Percentiles rank a stretch among this genome's conserved stretches.
Evolutionary conservation across 768 basidiomycete genomes (phyloP).

Genomic region (Trametes cubensis): DNA sequence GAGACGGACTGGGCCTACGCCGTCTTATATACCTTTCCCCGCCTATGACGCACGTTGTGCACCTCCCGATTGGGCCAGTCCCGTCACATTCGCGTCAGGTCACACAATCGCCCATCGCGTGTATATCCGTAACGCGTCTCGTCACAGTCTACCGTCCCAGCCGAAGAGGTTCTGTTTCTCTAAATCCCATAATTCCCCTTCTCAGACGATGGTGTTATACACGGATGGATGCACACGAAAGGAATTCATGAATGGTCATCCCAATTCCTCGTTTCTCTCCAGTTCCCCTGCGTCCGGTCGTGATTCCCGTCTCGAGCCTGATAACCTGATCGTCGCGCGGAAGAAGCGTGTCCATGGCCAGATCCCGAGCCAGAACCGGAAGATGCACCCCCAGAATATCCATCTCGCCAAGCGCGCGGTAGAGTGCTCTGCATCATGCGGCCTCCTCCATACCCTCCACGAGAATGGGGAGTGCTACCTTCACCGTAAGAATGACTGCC

Average conservation of each 20-base stretch:
- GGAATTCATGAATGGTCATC: too few relatives aligned
- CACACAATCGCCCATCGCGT: slow-evolving; percentile 15
- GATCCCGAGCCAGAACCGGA: background rate
- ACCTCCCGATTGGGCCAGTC: slow-evolving; percentile 10
- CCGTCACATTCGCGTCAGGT: slow-evolving; percentile 26
- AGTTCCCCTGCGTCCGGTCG: slow-evolving; percentile 14
- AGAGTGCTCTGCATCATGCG: slow-evolving; percentile 8
- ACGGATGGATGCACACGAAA: too few relatives aligned
- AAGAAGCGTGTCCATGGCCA: slow-evolving; percentile 5
- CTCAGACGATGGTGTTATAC: too few relatives aligned
- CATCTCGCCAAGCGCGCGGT: slow-evolving; percentile 6
- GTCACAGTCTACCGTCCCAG: background rate
- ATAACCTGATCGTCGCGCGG: slow-evolving; percentile 12
- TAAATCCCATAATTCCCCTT: too few relatives aligned
- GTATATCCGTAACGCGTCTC: background rate
- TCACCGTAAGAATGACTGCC: background rate
- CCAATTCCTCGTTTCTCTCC: background rate
- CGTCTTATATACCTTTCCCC: slow-evolving; percentile 19
- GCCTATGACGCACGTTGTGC: slow-evolving; percentile 25
- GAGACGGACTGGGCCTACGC: background rate
- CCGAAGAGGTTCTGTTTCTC: too few relatives aligned
- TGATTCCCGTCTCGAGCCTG: background rate
- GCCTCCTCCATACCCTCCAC: background rate
- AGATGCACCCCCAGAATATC: background rate
- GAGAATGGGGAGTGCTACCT: background rate